Evolutionary conservation across 2,329 filamentous ascomycete genomes (phyloP).

Genomic region (Cytospora mali): DNA sequence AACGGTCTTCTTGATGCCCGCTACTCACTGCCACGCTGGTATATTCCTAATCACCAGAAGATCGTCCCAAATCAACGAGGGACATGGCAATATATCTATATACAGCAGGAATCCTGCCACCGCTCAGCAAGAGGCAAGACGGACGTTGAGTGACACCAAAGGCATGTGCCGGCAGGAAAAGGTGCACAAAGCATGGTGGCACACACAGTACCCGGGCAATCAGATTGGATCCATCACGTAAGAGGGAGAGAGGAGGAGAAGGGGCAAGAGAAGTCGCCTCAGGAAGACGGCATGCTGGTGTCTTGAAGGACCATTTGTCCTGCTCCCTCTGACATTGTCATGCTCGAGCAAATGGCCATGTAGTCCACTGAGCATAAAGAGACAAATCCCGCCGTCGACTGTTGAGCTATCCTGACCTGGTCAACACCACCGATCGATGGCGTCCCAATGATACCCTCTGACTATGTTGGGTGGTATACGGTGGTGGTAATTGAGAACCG

Average conservation of each 20-base stretch:
- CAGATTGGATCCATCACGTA: neutral
- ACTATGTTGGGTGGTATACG: neutral
- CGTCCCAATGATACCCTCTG: neutral
- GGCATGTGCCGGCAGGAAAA: slow-evolving; percentile 15
- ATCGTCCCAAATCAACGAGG: neutral
- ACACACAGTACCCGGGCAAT: slow-evolving; percentile 5
- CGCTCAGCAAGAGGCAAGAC: neutral
- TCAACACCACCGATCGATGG: neutral
- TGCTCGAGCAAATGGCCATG: neutral
- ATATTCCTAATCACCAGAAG: neutral
- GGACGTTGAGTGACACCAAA: slow-evolving; percentile 1
- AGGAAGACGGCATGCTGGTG: neutral
- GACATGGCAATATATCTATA: neutral
- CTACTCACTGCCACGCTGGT: neutral
- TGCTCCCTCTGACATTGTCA: neutral
- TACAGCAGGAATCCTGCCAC: neutral
- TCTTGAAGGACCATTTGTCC: neutral
- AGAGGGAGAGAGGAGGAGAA: neutral
- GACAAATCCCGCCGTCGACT: neutral
- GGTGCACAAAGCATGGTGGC: neutral
- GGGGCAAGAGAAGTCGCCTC: neutral
- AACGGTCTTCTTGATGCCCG: neutral
- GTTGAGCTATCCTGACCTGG: neutral
- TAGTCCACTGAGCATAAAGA: neutral
- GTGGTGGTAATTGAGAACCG: neutral